A percentile compares a stretch with the other conserved stretches of the same genome.
Conservation (phyloP, 1,284 basidiomycete genomes). For the Neonothopanus nambi region DNA sequence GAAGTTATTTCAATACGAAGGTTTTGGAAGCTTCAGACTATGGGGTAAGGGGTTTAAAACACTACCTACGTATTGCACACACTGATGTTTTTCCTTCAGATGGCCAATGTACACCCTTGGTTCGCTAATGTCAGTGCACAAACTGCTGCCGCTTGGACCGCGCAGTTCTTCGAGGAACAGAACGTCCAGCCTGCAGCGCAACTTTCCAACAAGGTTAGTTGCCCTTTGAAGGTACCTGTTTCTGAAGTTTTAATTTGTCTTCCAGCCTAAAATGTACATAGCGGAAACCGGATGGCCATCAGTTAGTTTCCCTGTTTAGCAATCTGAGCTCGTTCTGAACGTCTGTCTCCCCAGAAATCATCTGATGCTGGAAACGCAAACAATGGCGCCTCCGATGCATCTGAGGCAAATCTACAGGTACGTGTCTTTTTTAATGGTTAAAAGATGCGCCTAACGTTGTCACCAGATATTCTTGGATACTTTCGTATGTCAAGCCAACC, state of each 20-base stretch:
- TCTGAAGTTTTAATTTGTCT: background rate
- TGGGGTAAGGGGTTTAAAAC: slow-evolving; percentile 45
- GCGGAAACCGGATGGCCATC: slow-evolving; percentile 96
- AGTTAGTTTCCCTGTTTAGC: slow-evolving; percentile 36
- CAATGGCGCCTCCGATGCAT: slow-evolving; percentile 70
- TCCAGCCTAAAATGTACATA: slow-evolving; percentile 74
- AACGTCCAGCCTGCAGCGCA: slow-evolving; percentile 56
- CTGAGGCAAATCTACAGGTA: slow-evolving; percentile 67
- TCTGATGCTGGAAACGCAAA: slow-evolving; percentile 54
- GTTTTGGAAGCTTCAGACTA: slow-evolving; percentile 78
- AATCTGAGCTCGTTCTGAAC: too few relatives aligned
- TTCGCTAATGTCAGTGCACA: slow-evolving; percentile 74
- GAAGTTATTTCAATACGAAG: slow-evolving; percentile 76
- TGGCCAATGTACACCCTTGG: slow-evolving; percentile 88
- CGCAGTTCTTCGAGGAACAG: slow-evolving; percentile 45
- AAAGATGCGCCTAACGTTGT: background rate
- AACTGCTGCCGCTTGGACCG: slow-evolving; percentile 62
- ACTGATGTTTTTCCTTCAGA: slow-evolving; percentile 29
- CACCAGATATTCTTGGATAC: slow-evolving; percentile 73
- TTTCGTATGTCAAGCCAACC: slow-evolving; percentile 88
- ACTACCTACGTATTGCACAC: background rate
- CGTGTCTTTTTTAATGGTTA: background rate
- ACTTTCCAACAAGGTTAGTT: slow-evolving; percentile 50
- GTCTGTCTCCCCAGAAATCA: slow-evolving; percentile 44
- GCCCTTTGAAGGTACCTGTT: background rate